Evolutionary conservation across 2,329 filamentous ascomycete species (phyloP), one percentile per base, ranked within the genome.

Genomic region (Aspergillus phoenicis): DNA sequence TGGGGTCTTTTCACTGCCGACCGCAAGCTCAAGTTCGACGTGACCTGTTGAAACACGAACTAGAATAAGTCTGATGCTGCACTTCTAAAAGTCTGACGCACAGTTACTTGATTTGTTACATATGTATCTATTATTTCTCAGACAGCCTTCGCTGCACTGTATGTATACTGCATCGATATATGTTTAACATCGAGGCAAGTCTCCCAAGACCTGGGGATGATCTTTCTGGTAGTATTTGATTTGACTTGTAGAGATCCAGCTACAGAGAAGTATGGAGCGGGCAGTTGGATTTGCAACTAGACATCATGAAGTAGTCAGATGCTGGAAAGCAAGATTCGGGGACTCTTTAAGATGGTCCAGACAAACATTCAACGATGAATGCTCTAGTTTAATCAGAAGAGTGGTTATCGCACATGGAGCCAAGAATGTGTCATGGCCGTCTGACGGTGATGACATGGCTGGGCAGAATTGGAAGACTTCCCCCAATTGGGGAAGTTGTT

Each of bases 1-100:
- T 91, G 89, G 89, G 88, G 89, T 69, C 85, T 86, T 45, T 89
- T 87, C 83, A 86, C 82, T 45, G 79, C 81, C 0, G 82, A 87
- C 62, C 81, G 87, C 67, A 80, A 78, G 71, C 61, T 79, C 63
- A 89, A 89, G 81, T 89, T 82, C 72, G 71, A 77, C 57, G 73
- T 82, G 45, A 72, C 76, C 64, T 85, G 83, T 36, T 30, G 28
- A 30, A 30, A 11, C 74, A 78, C 78, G 17, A 64, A 68, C n/a
- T 60, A 52, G 63, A 61, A 43, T 15, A 1, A 36, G 33, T 5
- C 33, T 17, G 36, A 15, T 47, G 22, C n/a, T 17, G 54, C 38
- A 53, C 61, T 30, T 26, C 61, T 38, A 43, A 45, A 47, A 45
- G 36, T 57, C 56, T 48, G 33, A 11, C 47, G 48, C 33, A 47